Evolutionary conservation across 73 alveolate genomes (phyloP).

Genomic region (Paramecium bursaria): DNA sequence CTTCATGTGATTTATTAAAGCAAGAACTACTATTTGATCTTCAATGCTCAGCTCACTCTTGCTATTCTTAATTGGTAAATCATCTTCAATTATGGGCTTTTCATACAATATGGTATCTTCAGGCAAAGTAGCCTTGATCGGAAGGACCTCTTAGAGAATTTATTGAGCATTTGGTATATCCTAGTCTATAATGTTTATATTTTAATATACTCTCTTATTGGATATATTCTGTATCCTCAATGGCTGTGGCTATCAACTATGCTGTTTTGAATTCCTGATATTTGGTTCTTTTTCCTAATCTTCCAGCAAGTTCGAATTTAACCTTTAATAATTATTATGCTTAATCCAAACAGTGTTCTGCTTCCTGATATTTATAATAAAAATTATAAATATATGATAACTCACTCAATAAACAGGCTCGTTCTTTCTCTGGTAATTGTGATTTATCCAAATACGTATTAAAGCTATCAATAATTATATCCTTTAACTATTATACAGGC

Average conservation of each 20-base stretch:
- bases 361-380: slow-evolving; percentile 80
- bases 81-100: slow-evolving; percentile 86
- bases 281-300: slow-evolving; percentile 95
- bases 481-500: slow-evolving; percentile 20
- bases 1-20: slow-evolving; percentile 83
- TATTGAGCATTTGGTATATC: slow-evolving; percentile 69
- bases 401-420: not conserved
- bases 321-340: slow-evolving; percentile 83
- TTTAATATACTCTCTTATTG: slow-evolving; percentile 49
- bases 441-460: not conserved
- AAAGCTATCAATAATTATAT: not conserved
- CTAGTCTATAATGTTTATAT: slow-evolving; percentile 70
- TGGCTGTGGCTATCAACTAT: slow-evolving; percentile 87
- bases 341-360: slow-evolving; percentile 78
- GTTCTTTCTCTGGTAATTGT: not conserved
- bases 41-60: slow-evolving; percentile 75
- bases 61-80: slow-evolving; percentile 71
- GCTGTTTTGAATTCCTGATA: slow-evolving; percentile 90
- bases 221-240: slow-evolving; percentile 65
- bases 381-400: slow-evolving; percentile 45
- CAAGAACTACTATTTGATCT: slow-evolving; percentile 90
- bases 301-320: slow-evolving; percentile 92
- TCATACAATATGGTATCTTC: slow-evolving; percentile 92
- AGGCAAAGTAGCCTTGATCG: slow-evolving; percentile 74
- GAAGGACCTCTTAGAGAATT: slow-evolving; percentile 53